Percentiles rank a stretch among this genome's conserved stretches.
Conservation (phyloP, 441 rosid genomes). For the Daphne laureola region DNA sequence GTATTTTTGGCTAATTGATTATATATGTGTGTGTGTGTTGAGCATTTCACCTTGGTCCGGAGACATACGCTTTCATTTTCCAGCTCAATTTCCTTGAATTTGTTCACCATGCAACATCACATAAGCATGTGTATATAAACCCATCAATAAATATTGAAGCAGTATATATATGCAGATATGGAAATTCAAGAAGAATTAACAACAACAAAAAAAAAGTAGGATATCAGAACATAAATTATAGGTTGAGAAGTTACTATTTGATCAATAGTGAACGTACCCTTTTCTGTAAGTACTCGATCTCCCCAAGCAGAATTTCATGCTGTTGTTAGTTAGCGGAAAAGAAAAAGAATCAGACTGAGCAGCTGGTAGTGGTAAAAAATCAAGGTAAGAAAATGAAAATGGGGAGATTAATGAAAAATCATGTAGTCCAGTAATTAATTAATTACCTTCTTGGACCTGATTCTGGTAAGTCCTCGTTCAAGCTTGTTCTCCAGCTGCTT, state of each 20-base stretch:
- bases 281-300: slow-evolving; percentile 84
- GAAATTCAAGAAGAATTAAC: background rate
- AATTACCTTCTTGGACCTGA: slow-evolving; percentile 90
- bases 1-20: too few relatives aligned
- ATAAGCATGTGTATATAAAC: too few relatives aligned
- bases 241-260: too few relatives aligned
- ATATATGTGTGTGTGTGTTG: too few relatives aligned
- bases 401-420: too few relatives aligned
- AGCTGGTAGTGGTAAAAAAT: too few relatives aligned
- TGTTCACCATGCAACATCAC: too few relatives aligned
- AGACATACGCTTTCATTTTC: slow-evolving; percentile 79
- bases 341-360: too few relatives aligned
- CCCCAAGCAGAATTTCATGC: slow-evolving; percentile 94
- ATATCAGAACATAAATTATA: too few relatives aligned
- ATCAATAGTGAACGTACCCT: slow-evolving; percentile 36
- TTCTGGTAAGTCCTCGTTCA: slow-evolving; percentile 84
- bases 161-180: background rate
- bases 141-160: too few relatives aligned
- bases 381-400: too few relatives aligned
- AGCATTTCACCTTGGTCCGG: slow-evolving; percentile 54
- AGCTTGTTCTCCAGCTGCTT: slow-evolving; percentile 94
- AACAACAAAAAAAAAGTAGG: background rate
- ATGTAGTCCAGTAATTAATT: too few relatives aligned
- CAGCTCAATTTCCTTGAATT: slow-evolving; percentile 67
- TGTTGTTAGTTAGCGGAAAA: slow-evolving; percentile 38